Conservation (phyloP, 306 rosid genomes). For the Dalbergia cochinchinensis region DNA sequence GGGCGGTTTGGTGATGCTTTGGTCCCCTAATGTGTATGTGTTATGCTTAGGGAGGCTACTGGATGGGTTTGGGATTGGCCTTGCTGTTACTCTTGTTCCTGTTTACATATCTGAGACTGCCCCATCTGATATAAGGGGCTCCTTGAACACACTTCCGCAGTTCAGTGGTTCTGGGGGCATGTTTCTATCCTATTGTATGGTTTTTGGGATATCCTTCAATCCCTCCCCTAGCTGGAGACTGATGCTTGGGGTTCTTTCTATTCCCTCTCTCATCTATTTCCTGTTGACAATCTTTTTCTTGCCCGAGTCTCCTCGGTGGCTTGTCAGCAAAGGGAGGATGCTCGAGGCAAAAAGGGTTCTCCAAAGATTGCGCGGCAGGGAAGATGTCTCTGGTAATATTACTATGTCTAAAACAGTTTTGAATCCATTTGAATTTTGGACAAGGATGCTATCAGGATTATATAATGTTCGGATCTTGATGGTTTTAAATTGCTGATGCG, state of each 20-base stretch:
- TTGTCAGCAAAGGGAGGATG: conserved; percentile 90
- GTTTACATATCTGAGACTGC: conserved; percentile 86
- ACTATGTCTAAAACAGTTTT: conserved; percentile 5
- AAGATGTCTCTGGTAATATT: conserved; percentile 82
- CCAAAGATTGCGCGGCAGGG: conserved; percentile 74
- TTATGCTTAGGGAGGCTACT: conserved; percentile 70
- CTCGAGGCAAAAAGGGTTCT: conserved; percentile 79
- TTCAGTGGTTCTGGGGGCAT: conserved; percentile 85
- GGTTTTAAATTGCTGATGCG: not conserved
- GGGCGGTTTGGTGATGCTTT: conserved; percentile 76
- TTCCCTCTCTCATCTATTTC: conserved; percentile 73
- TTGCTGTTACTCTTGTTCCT: conserved; percentile 83
- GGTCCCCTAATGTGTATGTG: conserved; percentile 85
- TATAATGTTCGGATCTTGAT: conserved; percentile 2
- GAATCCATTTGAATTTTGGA: conserved; percentile 3
- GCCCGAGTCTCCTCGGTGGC: conserved; percentile 95
- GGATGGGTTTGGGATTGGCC: conserved; percentile 90
- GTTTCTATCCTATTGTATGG: conserved; percentile 81
- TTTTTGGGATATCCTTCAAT: conserved; percentile 69
- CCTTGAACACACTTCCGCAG: conserved; percentile 83
- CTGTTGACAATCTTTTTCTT: conserved; percentile 69
- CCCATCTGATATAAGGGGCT: conserved; percentile 87
- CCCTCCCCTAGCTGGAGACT: conserved; percentile 74
- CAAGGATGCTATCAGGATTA: not conserved
- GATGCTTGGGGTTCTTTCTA: conserved; percentile 82